Evolutionary conservation across 768 basidiomycete genomes (phyloP).

Genomic region (Mycena sanguinolenta): DNA sequence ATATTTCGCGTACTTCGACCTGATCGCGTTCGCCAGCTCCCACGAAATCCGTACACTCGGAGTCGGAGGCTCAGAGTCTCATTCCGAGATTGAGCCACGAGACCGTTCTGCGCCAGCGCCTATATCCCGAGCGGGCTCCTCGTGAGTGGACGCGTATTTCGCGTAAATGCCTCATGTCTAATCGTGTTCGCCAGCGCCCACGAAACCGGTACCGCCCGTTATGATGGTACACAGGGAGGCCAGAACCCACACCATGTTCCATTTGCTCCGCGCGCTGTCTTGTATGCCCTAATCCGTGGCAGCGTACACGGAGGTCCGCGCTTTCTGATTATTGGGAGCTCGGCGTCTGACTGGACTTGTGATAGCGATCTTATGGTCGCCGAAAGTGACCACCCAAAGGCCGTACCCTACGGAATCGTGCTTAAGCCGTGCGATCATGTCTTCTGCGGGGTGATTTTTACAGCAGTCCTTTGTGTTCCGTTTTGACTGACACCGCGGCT

Average conservation of each 20-base stretch:
- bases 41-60: not conserved
- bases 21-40: too few species aligned
- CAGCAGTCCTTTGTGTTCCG: not conserved
- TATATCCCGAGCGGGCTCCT: slow-evolving; percentile 8
- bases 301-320: slow-evolving; percentile 29
- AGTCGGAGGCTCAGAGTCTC: not conserved
- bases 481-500: not conserved
- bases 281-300: slow-evolving; percentile 33
- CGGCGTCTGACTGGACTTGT: too few species aligned
- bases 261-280: slow-evolving; percentile 13
- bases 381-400: not conserved
- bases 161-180: not conserved
- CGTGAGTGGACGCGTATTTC: slow-evolving; percentile 23
- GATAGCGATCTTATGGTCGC: slow-evolving; percentile 18
- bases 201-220: not conserved
- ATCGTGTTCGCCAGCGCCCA: slow-evolving; percentile 5
- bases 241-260: slow-evolving; percentile 1
- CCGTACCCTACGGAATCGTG: slow-evolving; percentile 16
- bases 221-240: too few species aligned
- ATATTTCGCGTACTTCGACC: too few species aligned
- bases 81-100: not conserved
- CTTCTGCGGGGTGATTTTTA: slow-evolving; percentile 35
- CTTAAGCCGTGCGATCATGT: slow-evolving; percentile 31
- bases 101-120: slow-evolving; percentile 7
- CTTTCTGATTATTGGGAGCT: too few species aligned